A percentile compares a stretch with the other conserved stretches of the same genome.
Evolutionary conservation across 2,329 filamentous ascomycete genomes (phyloP).

Genomic region (Didymella sp.): DNA sequence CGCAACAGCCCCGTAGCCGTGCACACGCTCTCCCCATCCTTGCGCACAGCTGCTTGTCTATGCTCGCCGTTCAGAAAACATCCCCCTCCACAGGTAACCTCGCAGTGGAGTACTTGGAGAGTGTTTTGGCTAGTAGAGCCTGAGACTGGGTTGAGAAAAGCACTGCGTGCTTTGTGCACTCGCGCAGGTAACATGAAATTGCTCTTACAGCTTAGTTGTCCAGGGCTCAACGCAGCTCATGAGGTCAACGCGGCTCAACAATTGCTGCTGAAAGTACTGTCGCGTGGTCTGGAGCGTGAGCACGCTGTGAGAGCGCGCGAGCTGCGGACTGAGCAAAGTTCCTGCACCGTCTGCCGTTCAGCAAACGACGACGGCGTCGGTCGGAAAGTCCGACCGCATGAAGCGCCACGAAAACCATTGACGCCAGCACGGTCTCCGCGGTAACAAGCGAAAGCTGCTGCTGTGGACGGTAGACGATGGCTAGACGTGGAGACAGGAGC

Average conservation of each 20-base stretch:
- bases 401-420: slow-evolving; percentile 4
- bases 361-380: not conserved
- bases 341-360: slow-evolving; percentile 4
- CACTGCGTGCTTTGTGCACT: not conserved
- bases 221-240: too few species aligned
- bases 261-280: not conserved
- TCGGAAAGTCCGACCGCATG: slow-evolving; percentile 8
- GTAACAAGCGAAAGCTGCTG: slow-evolving; percentile 9
- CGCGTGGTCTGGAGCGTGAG: not conserved
- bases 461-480: slow-evolving; percentile 10
- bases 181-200: not conserved
- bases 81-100: not conserved
- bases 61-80: not conserved
- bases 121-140: not conserved
- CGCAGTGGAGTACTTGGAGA: not conserved
- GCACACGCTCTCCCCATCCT: not conserved
- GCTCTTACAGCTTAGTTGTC: not conserved
- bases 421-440: slow-evolving; percentile 12
- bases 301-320: slow-evolving; percentile 11
- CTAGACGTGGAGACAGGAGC: slow-evolving; percentile 11
- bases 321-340: slow-evolving; percentile 8
- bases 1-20: not conserved
- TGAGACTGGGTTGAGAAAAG: not conserved
- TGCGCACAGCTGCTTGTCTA: not conserved
- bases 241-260: not conserved